Conservation (phyloP, 2,329 filamentous ascomycete genomes). For the Fusarium sp. region DNA sequence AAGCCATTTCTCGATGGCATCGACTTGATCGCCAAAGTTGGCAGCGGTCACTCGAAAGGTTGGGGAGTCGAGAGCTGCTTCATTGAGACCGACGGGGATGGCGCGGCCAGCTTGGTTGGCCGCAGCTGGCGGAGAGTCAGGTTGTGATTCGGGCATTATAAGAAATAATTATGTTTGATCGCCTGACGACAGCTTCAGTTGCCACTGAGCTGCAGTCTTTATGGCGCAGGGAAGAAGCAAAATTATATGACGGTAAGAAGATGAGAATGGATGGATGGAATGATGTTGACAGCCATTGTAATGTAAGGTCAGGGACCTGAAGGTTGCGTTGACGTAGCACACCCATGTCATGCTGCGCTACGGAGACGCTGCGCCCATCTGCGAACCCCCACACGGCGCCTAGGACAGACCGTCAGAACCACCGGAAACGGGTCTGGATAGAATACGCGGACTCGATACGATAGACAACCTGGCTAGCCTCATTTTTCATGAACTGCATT, state of each 20-base stretch:
- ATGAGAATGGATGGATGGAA: slow-evolving; percentile 32
- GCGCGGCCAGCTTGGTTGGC: slow-evolving; percentile 40
- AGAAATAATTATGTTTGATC: slow-evolving; percentile 25
- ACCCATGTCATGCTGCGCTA: slow-evolving; percentile 16
- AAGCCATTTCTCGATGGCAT: slow-evolving; percentile 92
- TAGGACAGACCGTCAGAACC: slow-evolving; percentile 17
- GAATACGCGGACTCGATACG: slow-evolving; percentile 18
- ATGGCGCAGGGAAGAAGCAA: slow-evolving; percentile 18
- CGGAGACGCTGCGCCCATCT: neutral
- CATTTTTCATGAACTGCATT: neutral
- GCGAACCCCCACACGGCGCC: slow-evolving; percentile 13
- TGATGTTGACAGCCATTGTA: slow-evolving; percentile 35
- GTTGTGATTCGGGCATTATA: slow-evolving; percentile 38
- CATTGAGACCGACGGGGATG: slow-evolving; percentile 86
- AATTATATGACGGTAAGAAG: slow-evolving; percentile 34
- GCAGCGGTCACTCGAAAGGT: slow-evolving; percentile 89
- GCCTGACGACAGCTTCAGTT: slow-evolving; percentile 45
- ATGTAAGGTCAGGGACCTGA: slow-evolving; percentile 6
- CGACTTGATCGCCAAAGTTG: slow-evolving; percentile 92
- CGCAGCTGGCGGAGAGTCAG: slow-evolving; percentile 36
- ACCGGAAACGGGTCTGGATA: slow-evolving; percentile 19
- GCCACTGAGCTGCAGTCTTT: slow-evolving; percentile 42
- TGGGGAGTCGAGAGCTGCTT: slow-evolving; percentile 95
- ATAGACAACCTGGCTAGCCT: slow-evolving; percentile 14
- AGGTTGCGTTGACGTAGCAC: slow-evolving; percentile 27